Evolutionary conservation across 1,284 basidiomycete species (phyloP), one percentile per base, ranked within the genome.

Genomic region (Malassezia pachydermatis): DNA sequence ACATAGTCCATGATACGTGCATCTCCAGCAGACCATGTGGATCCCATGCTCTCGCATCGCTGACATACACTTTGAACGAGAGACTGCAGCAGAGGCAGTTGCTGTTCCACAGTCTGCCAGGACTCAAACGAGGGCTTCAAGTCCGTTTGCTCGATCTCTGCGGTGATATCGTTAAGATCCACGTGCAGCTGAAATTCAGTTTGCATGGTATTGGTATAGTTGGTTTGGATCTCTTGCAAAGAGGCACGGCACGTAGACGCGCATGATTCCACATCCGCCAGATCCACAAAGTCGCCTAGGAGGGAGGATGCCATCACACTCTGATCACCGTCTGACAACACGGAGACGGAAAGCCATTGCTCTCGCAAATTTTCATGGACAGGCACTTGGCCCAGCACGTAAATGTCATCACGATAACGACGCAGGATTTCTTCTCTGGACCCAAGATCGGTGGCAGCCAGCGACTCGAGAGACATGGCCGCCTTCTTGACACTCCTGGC

Each of bases 211-310:
- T 51, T 36, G 11, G 51, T 47, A 39, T 63, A 57, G 5, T 54
- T 52, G 16, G 48, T 48, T 2, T 51, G 59, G 4, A 70, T 48
- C 37, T 60, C 58, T 2, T 48, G 22, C 25, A 59, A 54, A 42
- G 65, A 57, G 13, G 46, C 41, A 19, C 40, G 34, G 35, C 65
- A 70, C 2, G 56, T 56, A 8, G 61, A 50, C 1, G 62, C 67
- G n/a, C 63, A 60, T 5, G 57, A 57, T 3, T 47, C 55, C 56
- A 67, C 63, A 36, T 62, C 58, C 35, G 51, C 46, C 22, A 54
- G 49, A 45, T 54, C 54, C 41, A 70, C 59, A 32, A 62, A 67
- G 49, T 63, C 59, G 35, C 61, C 63, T 13, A 70, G 59, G n/a
- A 58, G 62, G 2, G 56, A 45, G 34, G 36, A 36, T 6, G 20